Evolutionary conservation across 2,329 filamentous ascomycete species (phyloP).

Genomic region (Penicillium sp.): DNA sequence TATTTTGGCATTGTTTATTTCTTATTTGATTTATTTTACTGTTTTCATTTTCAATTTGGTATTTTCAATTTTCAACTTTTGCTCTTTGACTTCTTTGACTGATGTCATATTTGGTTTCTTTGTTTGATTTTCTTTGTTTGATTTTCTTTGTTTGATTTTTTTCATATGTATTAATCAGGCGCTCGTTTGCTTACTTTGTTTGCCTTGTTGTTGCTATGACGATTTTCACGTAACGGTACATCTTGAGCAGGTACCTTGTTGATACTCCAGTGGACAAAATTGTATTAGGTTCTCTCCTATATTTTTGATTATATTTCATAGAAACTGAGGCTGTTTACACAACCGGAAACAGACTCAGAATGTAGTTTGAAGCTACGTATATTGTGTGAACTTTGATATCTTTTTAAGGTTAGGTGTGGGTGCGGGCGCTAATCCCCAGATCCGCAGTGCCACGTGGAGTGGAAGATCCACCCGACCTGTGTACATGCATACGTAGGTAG

Average conservation of each 20-base stretch:
- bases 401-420: conserved; percentile 1
- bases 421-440: not conserved
- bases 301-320: too few species aligned
- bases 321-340: not conserved
- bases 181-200: not conserved
- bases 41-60: too few species aligned
- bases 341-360: not conserved
- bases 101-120: not conserved
- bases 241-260: not conserved
- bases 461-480: not conserved
- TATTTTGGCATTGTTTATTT: not conserved
- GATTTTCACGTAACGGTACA: not conserved
- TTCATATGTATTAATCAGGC: not conserved
- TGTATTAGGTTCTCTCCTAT: not conserved
- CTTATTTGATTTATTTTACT: not conserved
- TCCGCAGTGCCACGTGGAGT: not conserved
- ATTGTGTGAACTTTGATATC: not conserved
- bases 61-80: not conserved
- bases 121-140: not conserved
- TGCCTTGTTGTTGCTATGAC: not conserved
- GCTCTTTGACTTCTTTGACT: not conserved
- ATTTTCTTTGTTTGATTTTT: not conserved
- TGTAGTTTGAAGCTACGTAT: not conserved
- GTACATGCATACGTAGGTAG: not conserved
- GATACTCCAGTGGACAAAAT: not conserved